Evolutionary conservation across 2,329 filamentous ascomycete genomes (phyloP).

Genomic region (Calycina herbarum): DNA sequence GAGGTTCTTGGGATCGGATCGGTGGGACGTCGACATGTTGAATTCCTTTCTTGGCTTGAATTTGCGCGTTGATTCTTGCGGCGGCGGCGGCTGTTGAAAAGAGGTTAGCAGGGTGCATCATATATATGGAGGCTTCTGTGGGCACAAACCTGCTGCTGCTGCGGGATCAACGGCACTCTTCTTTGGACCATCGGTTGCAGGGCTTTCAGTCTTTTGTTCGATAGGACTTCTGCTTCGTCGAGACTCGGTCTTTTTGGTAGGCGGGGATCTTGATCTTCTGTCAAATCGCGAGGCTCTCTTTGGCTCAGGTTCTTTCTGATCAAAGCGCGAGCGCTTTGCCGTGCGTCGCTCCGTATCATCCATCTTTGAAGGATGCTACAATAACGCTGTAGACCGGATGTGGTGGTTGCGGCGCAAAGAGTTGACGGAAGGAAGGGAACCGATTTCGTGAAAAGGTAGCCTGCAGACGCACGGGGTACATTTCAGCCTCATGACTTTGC

Average conservation of each 20-base stretch:
- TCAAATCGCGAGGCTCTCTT: slow-evolving; percentile 81
- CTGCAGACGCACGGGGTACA: not conserved
- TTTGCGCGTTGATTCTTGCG: slow-evolving; percentile 79
- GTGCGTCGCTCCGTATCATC: slow-evolving; percentile 72
- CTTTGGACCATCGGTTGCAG: slow-evolving; percentile 40
- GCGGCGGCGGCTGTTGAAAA: slow-evolving; percentile 72
- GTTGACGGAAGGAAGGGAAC: not conserved
- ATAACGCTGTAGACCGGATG: not conserved
- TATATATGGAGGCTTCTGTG: not conserved
- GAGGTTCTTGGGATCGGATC: slow-evolving; percentile 53
- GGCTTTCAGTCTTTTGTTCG: slow-evolving; percentile 40
- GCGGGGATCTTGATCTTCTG: slow-evolving; percentile 83
- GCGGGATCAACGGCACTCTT: slow-evolving; percentile 63
- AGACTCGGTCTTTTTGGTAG: slow-evolving; percentile 59
- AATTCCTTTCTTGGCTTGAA: slow-evolving; percentile 83
- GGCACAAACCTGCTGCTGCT: slow-evolving; percentile 69
- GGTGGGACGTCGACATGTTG: slow-evolving; percentile 89
- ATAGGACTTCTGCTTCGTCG: slow-evolving; percentile 81
- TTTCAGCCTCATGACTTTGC: slow-evolving; percentile 12
- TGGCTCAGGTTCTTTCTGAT: slow-evolving; percentile 83
- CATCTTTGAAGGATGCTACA: slow-evolving; percentile 51
- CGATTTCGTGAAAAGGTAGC: not conserved
- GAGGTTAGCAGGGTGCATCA: slow-evolving; percentile 25
- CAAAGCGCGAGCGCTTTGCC: slow-evolving; percentile 87
- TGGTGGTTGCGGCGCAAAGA: slow-evolving; percentile 7